phyloP scores from a whole-genome alignment of 441 rosid genomes.

The Gossypium trilobum region DNA sequence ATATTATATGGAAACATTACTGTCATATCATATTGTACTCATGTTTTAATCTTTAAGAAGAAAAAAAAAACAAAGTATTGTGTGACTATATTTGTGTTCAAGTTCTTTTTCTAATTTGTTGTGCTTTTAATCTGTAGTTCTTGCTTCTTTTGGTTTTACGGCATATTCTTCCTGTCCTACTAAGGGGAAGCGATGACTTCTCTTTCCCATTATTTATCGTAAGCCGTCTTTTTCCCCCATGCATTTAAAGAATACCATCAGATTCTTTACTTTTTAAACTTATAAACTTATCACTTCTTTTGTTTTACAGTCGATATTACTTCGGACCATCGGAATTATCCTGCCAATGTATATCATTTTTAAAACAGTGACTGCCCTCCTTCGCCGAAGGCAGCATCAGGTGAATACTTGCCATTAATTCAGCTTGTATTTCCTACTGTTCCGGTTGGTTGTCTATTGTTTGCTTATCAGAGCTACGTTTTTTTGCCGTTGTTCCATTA shows the following conservation, averaged over 20 bases:
- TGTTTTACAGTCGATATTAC: constrained; percentile 40
- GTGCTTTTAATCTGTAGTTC: constrained; percentile 44
- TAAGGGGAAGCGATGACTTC: constrained; percentile 31
- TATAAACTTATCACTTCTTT: neutral
- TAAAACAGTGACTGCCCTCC: constrained; percentile 42
- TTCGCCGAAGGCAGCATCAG: constrained; percentile 38
- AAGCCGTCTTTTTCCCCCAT: constrained; percentile 5
- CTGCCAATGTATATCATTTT: constrained; percentile 60
- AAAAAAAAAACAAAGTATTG: neutral
- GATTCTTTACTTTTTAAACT: neutral
- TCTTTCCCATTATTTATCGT: constrained; percentile 56
- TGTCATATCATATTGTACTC: neutral
- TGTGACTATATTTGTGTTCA: neutral
- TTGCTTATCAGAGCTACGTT: neutral
- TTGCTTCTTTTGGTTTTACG: constrained; percentile 68
- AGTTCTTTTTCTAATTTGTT: neutral
- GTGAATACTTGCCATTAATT: constrained; percentile 21
- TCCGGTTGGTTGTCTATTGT: neutral
- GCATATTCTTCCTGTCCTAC: constrained; percentile 63
- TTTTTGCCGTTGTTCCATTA: constrained; percentile 1
- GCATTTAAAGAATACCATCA: neutral
- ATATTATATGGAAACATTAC: neutral
- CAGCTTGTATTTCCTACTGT: neutral
- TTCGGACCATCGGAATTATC: constrained; percentile 51
- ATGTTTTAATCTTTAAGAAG: neutral